Evolutionary conservation across 208 protist species (phyloP).

Genomic region (Leishmania turanica): DNA sequence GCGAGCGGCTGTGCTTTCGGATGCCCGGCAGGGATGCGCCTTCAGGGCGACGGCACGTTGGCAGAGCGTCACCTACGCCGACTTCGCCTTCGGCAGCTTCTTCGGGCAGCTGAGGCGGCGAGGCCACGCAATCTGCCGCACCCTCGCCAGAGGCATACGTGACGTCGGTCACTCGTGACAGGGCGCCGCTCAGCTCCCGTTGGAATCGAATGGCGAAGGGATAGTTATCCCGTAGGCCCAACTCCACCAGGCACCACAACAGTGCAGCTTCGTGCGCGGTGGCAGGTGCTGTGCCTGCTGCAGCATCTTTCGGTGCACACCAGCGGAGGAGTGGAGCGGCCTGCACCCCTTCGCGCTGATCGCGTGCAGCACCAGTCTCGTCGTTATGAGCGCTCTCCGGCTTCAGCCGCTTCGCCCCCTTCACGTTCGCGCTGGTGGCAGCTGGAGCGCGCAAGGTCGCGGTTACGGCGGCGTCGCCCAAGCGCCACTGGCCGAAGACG

Average conservation of each 20-base stretch:
- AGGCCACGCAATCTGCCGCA: neutral
- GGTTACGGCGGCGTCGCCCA: neutral
- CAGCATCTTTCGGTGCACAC: neutral
- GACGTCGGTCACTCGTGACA: neutral
- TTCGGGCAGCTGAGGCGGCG: neutral
- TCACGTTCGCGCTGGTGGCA: neutral
- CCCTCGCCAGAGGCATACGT: neutral
- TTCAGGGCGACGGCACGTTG: neutral
- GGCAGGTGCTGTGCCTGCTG: neutral
- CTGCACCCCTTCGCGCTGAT: neutral
- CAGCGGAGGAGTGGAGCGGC: neutral
- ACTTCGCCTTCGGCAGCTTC: neutral
- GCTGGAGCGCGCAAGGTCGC: neutral
- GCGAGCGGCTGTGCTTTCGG: conserved; percentile 8
- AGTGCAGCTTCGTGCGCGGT: conserved; percentile 14
- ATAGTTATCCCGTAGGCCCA: conserved; percentile 25
- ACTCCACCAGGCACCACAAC: conserved; percentile 24
- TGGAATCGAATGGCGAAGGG: conserved; percentile 13
- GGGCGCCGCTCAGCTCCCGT: neutral
- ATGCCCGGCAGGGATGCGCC: neutral
- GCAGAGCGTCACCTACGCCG: no score
- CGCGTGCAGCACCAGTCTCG: neutral
- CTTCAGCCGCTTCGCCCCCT: neutral
- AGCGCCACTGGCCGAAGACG: conserved; percentile 12
- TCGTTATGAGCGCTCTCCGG: neutral